Conservation (phyloP, 306 rosid species). For the Fragaria nilgerrensis region DNA sequence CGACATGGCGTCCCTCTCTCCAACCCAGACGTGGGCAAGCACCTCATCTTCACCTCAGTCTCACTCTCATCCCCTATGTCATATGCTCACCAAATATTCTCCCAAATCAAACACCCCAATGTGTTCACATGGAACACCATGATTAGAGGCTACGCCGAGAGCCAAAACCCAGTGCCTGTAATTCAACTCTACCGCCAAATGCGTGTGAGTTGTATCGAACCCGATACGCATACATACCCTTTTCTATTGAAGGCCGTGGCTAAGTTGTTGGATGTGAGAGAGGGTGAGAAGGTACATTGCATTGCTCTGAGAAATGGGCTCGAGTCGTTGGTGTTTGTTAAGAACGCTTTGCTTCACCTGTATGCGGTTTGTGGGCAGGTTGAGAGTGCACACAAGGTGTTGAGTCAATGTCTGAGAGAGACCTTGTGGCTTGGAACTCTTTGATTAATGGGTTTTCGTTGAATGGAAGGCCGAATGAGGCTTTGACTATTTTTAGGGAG, state of each 20-base stretch:
- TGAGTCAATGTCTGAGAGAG: conserved; percentile 38
- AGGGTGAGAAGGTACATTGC: conserved; percentile 38
- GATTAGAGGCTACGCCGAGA: conserved; percentile 45
- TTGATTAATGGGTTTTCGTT: conserved; percentile 44
- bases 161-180: conserved; percentile 31
- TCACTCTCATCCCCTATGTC: conserved; percentile 38
- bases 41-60: conserved; percentile 39
- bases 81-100: conserved; percentile 29
- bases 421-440: conserved; percentile 50
- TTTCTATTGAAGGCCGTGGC: conserved; percentile 42
- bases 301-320: conserved; percentile 39
- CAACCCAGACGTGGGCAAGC: conserved; percentile 35
- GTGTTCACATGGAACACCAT: conserved; percentile 47
- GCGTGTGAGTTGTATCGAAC: conserved; percentile 20
- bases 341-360: conserved; percentile 39
- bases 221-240: conserved; percentile 45
- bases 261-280: conserved; percentile 27
- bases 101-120: conserved; percentile 29
- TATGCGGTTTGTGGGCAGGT: conserved; percentile 33
- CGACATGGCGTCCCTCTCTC: conserved; percentile 34
- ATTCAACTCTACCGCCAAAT: conserved; percentile 27
- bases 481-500: conserved; percentile 34
- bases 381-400: conserved; percentile 36
- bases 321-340: conserved; percentile 37
- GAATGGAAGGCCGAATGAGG: conserved; percentile 46